Percentiles rank a stretch among this genome's conserved stretches.
phyloP scores from a whole-genome alignment of 2,329 filamentous ascomycete species.

The Colletotrichum spaethianum region DNA sequence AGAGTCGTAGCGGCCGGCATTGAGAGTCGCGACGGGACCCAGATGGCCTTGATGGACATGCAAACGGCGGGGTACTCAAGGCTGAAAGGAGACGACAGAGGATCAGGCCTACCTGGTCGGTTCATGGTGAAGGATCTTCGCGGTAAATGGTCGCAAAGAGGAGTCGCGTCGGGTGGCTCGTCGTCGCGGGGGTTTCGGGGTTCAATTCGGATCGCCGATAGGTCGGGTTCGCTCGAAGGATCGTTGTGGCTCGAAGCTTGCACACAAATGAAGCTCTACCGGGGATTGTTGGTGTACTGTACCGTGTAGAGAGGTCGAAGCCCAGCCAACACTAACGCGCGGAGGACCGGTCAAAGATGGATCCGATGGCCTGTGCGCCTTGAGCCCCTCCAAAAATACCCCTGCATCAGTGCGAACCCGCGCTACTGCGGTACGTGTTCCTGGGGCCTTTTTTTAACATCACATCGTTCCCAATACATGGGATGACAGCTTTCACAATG shows the following conservation, averaged over 20 bases:
- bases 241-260: constrained; percentile 36
- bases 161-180: constrained; percentile 37
- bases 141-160: constrained; percentile 25
- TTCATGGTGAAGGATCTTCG: constrained; percentile 63
- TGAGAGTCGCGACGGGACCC: constrained; percentile 20
- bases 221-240: constrained; percentile 36
- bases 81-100: constrained; percentile 41
- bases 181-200: constrained; percentile 34
- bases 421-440: constrained; percentile 23
- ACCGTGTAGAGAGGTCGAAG: constrained; percentile 32
- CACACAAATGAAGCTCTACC: constrained; percentile 33
- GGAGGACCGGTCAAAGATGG: constrained; percentile 42
- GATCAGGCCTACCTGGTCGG: constrained; percentile 67
- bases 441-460: constrained; percentile 38
- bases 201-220: constrained; percentile 37
- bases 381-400: constrained; percentile 36
- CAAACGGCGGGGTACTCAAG: constrained; percentile 38
- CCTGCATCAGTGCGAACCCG: constrained; percentile 23
- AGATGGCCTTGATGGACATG: constrained; percentile 32
- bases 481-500: constrained; percentile 31
- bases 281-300: constrained; percentile 37
- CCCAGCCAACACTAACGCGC: constrained; percentile 39
- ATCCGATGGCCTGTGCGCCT: constrained; percentile 41
- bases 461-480: constrained; percentile 30
- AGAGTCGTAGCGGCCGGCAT: neutral